phyloP scores from a whole-genome alignment of 2,329 filamentous ascomycete genomes.

The Neonectria coccinea region DNA sequence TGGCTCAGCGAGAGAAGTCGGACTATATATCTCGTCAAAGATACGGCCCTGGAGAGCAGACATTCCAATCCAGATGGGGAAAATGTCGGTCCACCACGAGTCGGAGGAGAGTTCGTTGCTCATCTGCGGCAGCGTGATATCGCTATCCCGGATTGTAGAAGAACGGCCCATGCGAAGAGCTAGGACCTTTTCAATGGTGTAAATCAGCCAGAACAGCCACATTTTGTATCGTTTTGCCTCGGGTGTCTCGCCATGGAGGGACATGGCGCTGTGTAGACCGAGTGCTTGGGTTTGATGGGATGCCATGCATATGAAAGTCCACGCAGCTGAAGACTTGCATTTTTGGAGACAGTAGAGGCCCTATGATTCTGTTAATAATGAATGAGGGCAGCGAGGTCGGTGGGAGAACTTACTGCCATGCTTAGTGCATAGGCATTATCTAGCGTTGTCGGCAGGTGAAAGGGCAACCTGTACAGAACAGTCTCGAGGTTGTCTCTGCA shows the following conservation, averaged over 20 bases:
- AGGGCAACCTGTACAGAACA: slow-evolving; percentile 34
- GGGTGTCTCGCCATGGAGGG: slow-evolving; percentile 23
- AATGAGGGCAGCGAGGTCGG: fast-evolving
- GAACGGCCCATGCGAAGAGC: slow-evolving; percentile 44
- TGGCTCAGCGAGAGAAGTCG: slow-evolving; percentile 37
- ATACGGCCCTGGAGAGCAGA: slow-evolving; percentile 40
- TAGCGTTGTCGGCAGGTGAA: slow-evolving; percentile 32
- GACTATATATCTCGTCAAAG: slow-evolving; percentile 47
- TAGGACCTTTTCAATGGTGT: slow-evolving; percentile 42
- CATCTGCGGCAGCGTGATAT: slow-evolving; percentile 40
- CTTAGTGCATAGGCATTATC: slow-evolving; percentile 35
- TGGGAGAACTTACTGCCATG: slow-evolving; percentile 34
- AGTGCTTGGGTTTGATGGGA: slow-evolving; percentile 36
- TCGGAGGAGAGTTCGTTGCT: not conserved
- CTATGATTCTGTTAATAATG: not conserved
- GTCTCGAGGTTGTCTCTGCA: slow-evolving; percentile 41
- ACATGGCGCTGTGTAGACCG: slow-evolving; percentile 36
- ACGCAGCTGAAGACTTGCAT: slow-evolving; percentile 37
- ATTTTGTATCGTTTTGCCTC: slow-evolving; percentile 26
- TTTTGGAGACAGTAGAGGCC: slow-evolving; percentile 35
- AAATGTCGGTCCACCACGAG: not conserved
- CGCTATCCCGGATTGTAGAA: slow-evolving; percentile 42
- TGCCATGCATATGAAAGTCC: slow-evolving; percentile 38
- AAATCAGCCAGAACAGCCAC: slow-evolving; percentile 45
- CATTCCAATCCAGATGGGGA: slow-evolving; percentile 33